Base-by-base conservation (phyloP, 225 moss, liverwort and hornwort species). In the Asterella californica region DNA sequence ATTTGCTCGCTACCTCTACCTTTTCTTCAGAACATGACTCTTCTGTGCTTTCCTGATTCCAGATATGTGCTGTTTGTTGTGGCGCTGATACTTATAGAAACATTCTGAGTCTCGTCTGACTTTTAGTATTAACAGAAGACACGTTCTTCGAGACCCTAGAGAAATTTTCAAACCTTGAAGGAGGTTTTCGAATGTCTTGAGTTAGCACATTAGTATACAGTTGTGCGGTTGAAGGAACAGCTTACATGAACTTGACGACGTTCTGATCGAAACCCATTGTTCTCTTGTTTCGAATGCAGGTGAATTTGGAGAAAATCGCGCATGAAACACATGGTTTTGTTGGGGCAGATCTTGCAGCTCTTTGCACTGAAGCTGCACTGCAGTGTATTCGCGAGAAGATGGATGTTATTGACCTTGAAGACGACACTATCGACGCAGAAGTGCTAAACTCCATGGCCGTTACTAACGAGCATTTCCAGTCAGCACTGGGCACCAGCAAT, bases 311-410 rank as follows among this genome's bases (percentile, higher is more conserved):
- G 86, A 91, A 87, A 76, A 96, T 96, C 52, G 94, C 96, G 14
- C 94, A 94, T 65, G 90, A 94, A 76, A 96, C 96, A 0, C 96
- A 96, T 82, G 94, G 96, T 66, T 96, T 96, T 77, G 96, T 96
- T 0, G 96, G 96, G 73, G 96, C 96, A 37, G 96, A 96, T 90
- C 88, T 96, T 81, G 96, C 96, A 42, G 96, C 94, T 2, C 82
- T 96, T 0, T 96, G 96, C 15, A 96, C 96, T 0, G 96, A 96
- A 84, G 96, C 94, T 19, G 96, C 96, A 15, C 82, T 96, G 25
- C 96, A 97, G 89, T 97, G 96, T 79, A 97, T 97, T 70, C 94
- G 94, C 30, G 96, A 97, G 80, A 97, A 97, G 84, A 97, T 97
- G 94, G 96, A 94, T 73, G 93, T 97, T 27, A 97, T 97, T 22